Evolutionary conservation across 495 filamentous ascomycete genomes (phyloP), one percentile per base, ranked within the genome.

Genomic region (Xylaria venustula): DNA sequence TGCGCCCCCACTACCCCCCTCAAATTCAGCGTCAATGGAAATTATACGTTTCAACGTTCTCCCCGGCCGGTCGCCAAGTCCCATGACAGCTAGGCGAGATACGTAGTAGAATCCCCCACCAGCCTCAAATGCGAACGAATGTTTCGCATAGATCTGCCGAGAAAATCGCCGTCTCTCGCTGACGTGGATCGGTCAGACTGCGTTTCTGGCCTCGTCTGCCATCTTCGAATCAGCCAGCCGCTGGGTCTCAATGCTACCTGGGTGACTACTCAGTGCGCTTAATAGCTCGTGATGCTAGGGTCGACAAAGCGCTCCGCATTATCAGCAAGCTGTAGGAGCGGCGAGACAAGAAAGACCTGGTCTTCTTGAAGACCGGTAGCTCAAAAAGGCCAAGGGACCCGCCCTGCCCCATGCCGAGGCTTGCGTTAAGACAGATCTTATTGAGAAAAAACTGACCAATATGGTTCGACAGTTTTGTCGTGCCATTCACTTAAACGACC

Each of bases 141-240:
- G 53, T 22, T 40, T 15, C 37, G 37, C 30, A 45, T 55, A 40
- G 37, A 40, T 55, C 53, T 45, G 53, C 53, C 53, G 53, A 55
- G 26, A 30, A 34, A 44, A 23, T 34, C 32, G 25, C 53, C 53
- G 53, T 32, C 53, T 54, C n/a, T 55, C 53, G 37, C 19, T 1
- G 40, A 45, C 40, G 37, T 37, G 14, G 30, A 11, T 15, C 14
- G 37, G 20, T 44, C 23, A 54, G 22, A 55, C 53, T 45, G 51
- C 15, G 19, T 34, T 28, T 54, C 5, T 11, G 11, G 30, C 11
- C 11, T 34, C 5, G 30, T 34, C 11, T 34, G 30, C n/a, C n/a
- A n/a, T n/a, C n/a, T n/a, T n/a, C n/a, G n/a, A n/a, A n/a, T n/a
- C n/a, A n/a, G n/a, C n/a, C n/a, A n/a, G n/a, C n/a, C n/a, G n/a